A percentile compares a stretch with the other conserved stretches of the same genome.
Evolutionary conservation across 192 early-diverging fungal genomes (phyloP).

Genomic region (Cladochytrium replicatum): DNA sequence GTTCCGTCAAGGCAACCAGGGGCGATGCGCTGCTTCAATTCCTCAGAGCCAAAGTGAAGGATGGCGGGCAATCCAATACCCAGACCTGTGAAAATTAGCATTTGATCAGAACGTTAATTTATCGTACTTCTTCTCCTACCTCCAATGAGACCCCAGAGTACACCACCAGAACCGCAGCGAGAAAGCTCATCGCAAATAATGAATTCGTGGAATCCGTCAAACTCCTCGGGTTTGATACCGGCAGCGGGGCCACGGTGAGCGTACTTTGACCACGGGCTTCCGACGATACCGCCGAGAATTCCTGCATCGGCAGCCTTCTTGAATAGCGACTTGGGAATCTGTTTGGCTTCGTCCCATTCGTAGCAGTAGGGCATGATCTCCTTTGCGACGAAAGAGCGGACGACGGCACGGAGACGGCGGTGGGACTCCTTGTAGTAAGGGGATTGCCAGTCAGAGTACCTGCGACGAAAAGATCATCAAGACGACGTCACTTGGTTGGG

Average conservation of each 20-base stretch:
- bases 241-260: slow-evolving; percentile 9
- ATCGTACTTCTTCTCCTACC: too few relatives aligned
- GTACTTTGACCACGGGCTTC: slow-evolving; percentile 33
- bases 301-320: slow-evolving; percentile 51
- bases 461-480: too few relatives aligned
- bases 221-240: slow-evolving; percentile 38
- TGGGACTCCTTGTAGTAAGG: slow-evolving; percentile 88
- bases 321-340: slow-evolving; percentile 47
- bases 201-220: slow-evolving; percentile 59
- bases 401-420: slow-evolving; percentile 26
- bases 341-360: slow-evolving; percentile 62
- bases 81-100: slow-evolving; percentile 20
- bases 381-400: slow-evolving; percentile 67
- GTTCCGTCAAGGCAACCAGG: slow-evolving; percentile 54
- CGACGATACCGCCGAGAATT: slow-evolving; percentile 43
- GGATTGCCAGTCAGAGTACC: slow-evolving; percentile 46
- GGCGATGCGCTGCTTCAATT: slow-evolving; percentile 57
- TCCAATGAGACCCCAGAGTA: slow-evolving; percentile 67
- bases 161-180: slow-evolving; percentile 72
- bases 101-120: too few relatives aligned
- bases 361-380: slow-evolving; percentile 57
- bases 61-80: slow-evolving; percentile 67
- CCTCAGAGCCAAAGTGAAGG: slow-evolving; percentile 56
- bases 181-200: slow-evolving; percentile 72
- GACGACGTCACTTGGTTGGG: too few relatives aligned